Evolutionary conservation across 371 early-diverging fungal genomes (phyloP).

Genomic region (Nematocida major): DNA sequence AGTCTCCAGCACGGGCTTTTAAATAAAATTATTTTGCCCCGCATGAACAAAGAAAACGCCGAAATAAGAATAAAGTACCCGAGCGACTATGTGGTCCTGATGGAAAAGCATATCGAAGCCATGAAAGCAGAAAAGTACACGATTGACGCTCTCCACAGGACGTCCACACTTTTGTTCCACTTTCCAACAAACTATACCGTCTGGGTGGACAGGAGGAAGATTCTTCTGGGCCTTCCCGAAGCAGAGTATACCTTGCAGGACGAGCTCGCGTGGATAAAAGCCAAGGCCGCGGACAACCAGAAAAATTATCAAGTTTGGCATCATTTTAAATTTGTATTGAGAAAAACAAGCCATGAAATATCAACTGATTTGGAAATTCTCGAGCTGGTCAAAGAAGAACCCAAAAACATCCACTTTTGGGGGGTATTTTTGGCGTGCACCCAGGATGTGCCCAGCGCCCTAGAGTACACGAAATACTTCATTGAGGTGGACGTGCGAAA

Average conservation of each 20-base stretch:
- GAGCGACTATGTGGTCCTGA: background rate
- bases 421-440: slow-evolving; percentile 18
- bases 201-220: slow-evolving; percentile 29
- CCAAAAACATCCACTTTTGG: slow-evolving; percentile 51
- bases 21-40: no score
- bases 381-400: slow-evolving; percentile 22
- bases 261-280: slow-evolving; percentile 29
- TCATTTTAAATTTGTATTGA: slow-evolving; percentile 17
- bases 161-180: background rate
- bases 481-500: slow-evolving; percentile 32
- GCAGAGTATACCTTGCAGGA: slow-evolving; percentile 15
- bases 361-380: slow-evolving; percentile 24
- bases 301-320: slow-evolving; percentile 49
- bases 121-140: background rate
- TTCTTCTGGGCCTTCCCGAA: background rate
- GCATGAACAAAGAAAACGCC: background rate
- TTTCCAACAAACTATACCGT: slow-evolving; percentile 15
- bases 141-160: background rate
- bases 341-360: slow-evolving; percentile 2
- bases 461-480: slow-evolving; percentile 16
- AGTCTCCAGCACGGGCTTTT: no score
- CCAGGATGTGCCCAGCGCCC: background rate
- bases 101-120: background rate
- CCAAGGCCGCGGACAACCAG: background rate
- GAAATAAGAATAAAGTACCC: background rate